Evolutionary conservation across 805 yeast genomes (phyloP), one percentile per base, ranked within the genome.

Genomic region (Saccharomycopsis guyanensis): DNA sequence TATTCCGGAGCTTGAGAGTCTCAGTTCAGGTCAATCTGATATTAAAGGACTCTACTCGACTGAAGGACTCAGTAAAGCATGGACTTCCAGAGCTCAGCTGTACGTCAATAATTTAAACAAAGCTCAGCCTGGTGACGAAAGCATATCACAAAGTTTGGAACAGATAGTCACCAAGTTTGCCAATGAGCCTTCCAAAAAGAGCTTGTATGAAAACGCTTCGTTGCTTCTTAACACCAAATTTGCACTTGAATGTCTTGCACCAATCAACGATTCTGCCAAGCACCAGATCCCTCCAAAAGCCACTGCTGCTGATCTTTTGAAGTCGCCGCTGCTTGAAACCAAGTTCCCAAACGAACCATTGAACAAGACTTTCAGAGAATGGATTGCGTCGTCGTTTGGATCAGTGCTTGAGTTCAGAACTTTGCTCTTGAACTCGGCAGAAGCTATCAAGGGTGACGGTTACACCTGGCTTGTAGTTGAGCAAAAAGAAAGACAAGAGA

Each of bases 391-490:
- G 36, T 75, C 82, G 2, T 88, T 88, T 64, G 96, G 95, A 4
- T 78, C 89, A 0, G 52, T 86, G 7, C 76, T 73, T 13, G 94
- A 87, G 60, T 81, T 93, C 60, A 73, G 83, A 55, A 76, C 84
- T 1, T 71, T 86, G 40, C 63, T 93, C 38, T 59, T 85, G 49
- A 74, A 76, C 48, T 78, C 93, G 1, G 86, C 91, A 8, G 65
- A 70, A 42, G 73, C 82, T 3, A 75, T 87, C 51, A 78, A 82
- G 51, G 97, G 97, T 42, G 91, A 86, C 62, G 98, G 98, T 2
- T 80, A 73, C 64, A 84, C 89, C 8, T 93, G 97, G 93, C 68
- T 93, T 16, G 81, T 88, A 19, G 94, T 91, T 7, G 65, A 70
- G 50, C 59, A 61, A 46, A 52, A 55, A 2, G 56, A 47, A 38